Evolutionary conservation across 2,329 filamentous ascomycete genomes (phyloP), one percentile per base, ranked within the genome.

Genomic region (Apiospora saccharicola): DNA sequence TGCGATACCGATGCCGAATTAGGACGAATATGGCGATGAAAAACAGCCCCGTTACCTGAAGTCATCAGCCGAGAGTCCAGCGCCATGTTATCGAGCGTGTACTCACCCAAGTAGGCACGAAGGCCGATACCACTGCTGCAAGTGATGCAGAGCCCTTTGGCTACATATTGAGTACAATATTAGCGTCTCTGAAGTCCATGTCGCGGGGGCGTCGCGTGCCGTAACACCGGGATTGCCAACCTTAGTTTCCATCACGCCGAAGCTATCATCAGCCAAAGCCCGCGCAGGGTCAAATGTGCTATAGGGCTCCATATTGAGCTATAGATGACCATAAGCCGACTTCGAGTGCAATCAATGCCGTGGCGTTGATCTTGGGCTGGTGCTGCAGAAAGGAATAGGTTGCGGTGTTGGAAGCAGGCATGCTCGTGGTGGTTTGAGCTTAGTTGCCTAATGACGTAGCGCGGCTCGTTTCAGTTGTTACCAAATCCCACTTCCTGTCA

Each of bases 61-160:
- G 16, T 22, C 16, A 12, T 80, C 64, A 79, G 76, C 70, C 10
- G 41, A 67, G 30, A 46, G 22, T 30, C 7, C 2, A 4, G 67
- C 13, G 53, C 6, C 41, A 37, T n/a, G 1, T 70, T 19, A 16
- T n/a, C 19, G 26, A 19, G 47, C 53, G 57, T 46, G 16, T 19
- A 76, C 79, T 76, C 69, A 80, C 79, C 75, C 74, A 79, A 41
- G 79, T 76, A 4, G 79, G 79, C 22, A 79, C 74, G 57, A 80
- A 78, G 37, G 79, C 78, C n/a, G 78, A 77, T 8, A 79, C 19
- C 1, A 80, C 72, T 24, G 79, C 74, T 4, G 77, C 76, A 4
- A 80, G 73, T 3, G 79, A 79, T 22, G 78, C 76, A n/a, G 79
- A 80, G 24, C 76, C 77, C 34, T 77, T 75, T 8, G 77, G 75